phyloP scores from a whole-genome alignment of 2,329 filamentous ascomycete genomes.

The Aureobasidium sp. region DNA sequence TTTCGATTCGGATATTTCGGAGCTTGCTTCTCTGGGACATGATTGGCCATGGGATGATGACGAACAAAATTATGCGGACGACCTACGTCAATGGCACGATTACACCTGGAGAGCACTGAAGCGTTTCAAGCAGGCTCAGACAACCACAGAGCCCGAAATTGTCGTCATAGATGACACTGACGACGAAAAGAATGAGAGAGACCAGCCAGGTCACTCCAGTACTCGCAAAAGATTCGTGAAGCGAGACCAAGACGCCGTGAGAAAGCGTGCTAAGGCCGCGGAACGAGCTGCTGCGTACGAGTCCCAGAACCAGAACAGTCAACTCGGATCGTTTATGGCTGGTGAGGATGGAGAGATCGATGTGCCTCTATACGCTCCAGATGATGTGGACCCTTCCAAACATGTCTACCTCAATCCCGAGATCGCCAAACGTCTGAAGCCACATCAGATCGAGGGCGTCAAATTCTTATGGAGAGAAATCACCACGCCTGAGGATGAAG shows the following conservation, averaged over 20 bases:
- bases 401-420: constrained; percentile 56
- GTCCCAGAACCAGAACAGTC: neutral
- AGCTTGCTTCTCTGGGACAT: neutral
- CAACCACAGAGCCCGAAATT: neutral
- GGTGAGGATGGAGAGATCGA: neutral
- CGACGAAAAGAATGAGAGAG: constrained; percentile 15
- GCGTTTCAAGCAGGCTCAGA: constrained; percentile 1
- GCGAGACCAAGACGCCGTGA: constrained; percentile 14
- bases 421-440: constrained; percentile 61
- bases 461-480: constrained; percentile 86
- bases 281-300: neutral
- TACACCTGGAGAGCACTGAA: neutral
- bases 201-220: constrained; percentile 14
- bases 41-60: neutral
- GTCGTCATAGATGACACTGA: constrained; percentile 6
- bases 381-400: constrained; percentile 28
- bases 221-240: constrained; percentile 13
- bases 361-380: neutral
- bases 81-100: neutral
- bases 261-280: constrained; percentile 15
- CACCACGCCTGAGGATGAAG: constrained; percentile 43
- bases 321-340: neutral
- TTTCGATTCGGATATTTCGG: neutral
- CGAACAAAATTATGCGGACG: neutral
- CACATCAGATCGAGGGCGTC: constrained; percentile 73